Evolutionary conservation across 163 green algal genomes (phyloP).

Genomic region (Scenedesmus sp.): DNA sequence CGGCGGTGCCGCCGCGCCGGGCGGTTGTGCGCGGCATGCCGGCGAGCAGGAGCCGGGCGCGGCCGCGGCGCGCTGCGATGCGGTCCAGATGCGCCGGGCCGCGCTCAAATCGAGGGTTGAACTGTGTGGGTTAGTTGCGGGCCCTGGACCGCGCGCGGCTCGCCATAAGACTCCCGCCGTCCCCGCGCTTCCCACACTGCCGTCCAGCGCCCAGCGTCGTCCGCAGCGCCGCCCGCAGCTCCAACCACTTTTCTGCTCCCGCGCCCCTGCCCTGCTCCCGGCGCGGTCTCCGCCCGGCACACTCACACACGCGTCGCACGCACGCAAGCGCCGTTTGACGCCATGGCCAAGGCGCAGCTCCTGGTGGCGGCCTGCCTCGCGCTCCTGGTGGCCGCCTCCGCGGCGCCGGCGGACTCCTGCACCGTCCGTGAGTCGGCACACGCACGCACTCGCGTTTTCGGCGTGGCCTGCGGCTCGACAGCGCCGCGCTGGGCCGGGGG

Average conservation of each 20-base stretch:
- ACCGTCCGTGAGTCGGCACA: not conserved
- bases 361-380: slow-evolving; percentile 17
- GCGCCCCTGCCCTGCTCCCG: too few species aligned
- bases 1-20: not conserved
- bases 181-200: not conserved
- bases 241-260: slow-evolving; percentile 4
- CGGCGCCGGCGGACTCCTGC: not conserved
- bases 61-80: too few species aligned
- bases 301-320: not conserved
- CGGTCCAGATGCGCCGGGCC: too few species aligned
- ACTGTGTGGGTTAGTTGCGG: too few species aligned
- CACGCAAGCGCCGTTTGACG: not conserved
- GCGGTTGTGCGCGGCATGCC: not conserved
- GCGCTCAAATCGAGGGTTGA: too few species aligned
- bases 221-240: not conserved
- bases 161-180: not conserved
- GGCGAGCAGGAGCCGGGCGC: too few species aligned
- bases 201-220: not conserved
- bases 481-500: not conserved
- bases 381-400: slow-evolving; percentile 3
- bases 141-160: not conserved
- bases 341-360: slow-evolving; percentile 25
- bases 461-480: too few species aligned
- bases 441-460: not conserved
- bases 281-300: not conserved